phyloP scores from a whole-genome alignment of 1,284 basidiomycete species.

The Leccinum solheimii region DNA sequence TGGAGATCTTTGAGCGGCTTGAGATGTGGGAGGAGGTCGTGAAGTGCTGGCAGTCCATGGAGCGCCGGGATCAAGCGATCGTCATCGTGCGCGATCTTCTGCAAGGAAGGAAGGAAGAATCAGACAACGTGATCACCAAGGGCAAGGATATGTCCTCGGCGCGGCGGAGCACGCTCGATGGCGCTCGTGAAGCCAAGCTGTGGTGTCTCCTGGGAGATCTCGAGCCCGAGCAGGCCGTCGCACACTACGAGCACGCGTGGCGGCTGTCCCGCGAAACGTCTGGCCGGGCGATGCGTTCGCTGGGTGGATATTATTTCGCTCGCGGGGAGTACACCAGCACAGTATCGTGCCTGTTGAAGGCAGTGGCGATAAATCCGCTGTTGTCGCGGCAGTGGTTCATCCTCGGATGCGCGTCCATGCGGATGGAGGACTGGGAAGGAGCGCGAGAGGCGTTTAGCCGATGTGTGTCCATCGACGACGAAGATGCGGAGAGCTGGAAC shows the following conservation, averaged over 20 bases:
- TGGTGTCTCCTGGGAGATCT: constrained; percentile 97
- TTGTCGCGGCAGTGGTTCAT: constrained; percentile 92
- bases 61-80: constrained; percentile 75
- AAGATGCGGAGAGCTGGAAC: constrained; percentile 98
- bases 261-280: constrained; percentile 75
- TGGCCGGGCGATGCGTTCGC: constrained; percentile 86
- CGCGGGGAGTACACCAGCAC: constrained; percentile 64
- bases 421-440: constrained; percentile 79
- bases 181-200: constrained; percentile 83
- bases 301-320: constrained; percentile 85
- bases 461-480: constrained; percentile 90
- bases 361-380: constrained; percentile 88
- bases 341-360: constrained; percentile 67
- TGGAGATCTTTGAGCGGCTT: constrained; percentile 88
- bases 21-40: constrained; percentile 99
- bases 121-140: constrained; percentile 68
- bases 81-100: constrained; percentile 81
- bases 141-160: constrained; percentile 50
- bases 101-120: constrained; percentile 79
- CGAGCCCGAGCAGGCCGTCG: constrained; percentile 64
- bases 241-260: constrained; percentile 88
- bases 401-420: constrained; percentile 87
- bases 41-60: constrained; percentile 79
- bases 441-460: constrained; percentile 84
- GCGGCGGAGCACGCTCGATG: constrained; percentile 55